Base-by-base conservation (phyloP, 2,329 filamentous ascomycete genomes). In the Phaeosphaeria sp. region DNA sequence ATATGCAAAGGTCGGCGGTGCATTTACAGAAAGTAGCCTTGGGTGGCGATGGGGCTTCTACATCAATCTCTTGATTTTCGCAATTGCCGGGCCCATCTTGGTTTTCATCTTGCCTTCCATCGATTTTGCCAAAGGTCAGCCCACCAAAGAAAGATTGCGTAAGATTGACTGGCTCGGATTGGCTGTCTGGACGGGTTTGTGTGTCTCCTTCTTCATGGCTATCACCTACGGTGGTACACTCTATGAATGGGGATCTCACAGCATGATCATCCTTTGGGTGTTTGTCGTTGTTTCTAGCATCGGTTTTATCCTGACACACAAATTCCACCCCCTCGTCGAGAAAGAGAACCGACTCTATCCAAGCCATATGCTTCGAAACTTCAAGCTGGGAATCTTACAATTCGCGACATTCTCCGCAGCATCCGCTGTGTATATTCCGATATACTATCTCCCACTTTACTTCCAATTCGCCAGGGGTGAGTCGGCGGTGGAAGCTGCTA, bases 41-140 rank as follows among this genome's bases (percentile, higher is more conserved):
- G 81, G 76, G n/a, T 90, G 88, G 88, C 78, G 87, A 52, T 89
- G 61, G 63, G 74, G 66, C 44, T 68, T 69, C 49, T 68, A 68
- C 56, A 64, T 69, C 55, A 69, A 68, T 36, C 47, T 69, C 9
- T 52, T 64, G 6, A n/a, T 66, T 6, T 77, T 83, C 0, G 84
- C 73, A 5, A 55, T 66, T 4, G 61, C 43, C 3, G 49, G 59
- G 20, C 47, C 58, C 2, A 47, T 61, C 6, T 10, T 54, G 11
- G 33, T 59, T 15, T 57, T 65, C 10, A 15, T 41, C 11, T n/a
- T 50, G 5, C 56, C 52, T 13, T 43, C 21, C 9, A 43, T 39
- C 21, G 54, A 59, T 20, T 49, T 46, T 7, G 46, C 36, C 9
- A 48, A 48, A 20, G 50, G 46, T 1, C 18, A 17, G 11, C 22